These are phyloP conservation scores for Endocalyx cinctus DNA, from an alignment of 2,329 filamentous ascomycete genomes.

Conservation along the genomic window DNA sequence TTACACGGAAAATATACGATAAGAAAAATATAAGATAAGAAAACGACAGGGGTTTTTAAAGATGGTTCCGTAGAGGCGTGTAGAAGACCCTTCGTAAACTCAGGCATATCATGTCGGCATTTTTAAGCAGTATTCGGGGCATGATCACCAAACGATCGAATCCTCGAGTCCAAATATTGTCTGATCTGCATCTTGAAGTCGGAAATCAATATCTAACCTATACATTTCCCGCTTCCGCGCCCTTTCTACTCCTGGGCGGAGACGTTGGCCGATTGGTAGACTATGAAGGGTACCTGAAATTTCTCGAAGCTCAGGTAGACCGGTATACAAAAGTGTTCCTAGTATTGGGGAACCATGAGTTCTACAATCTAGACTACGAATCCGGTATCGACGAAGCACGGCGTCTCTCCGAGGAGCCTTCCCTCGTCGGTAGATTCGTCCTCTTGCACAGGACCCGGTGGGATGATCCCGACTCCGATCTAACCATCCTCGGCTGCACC, in stretches of 20 bases:
- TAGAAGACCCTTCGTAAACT: too few species aligned
- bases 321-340: constrained; percentile 42
- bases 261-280: constrained; percentile 47
- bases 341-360: constrained; percentile 52
- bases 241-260: constrained; percentile 42
- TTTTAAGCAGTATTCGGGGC: too few species aligned
- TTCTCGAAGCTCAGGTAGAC: constrained; percentile 36
- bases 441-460: constrained; percentile 40
- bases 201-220: constrained; percentile 38
- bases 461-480: constrained; percentile 32
- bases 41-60: too few species aligned
- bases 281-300: constrained; percentile 39
- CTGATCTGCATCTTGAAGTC: constrained; percentile 47
- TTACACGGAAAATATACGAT: too few species aligned
- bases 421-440: constrained; percentile 32
- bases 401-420: constrained; percentile 33
- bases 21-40: too few species aligned
- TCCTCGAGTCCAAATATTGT: constrained; percentile 32
- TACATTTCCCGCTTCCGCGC: constrained; percentile 34
- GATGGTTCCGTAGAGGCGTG: too few species aligned
- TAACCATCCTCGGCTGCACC: constrained; percentile 54
- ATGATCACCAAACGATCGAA: too few species aligned
- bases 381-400: constrained; percentile 32
- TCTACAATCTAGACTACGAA: constrained; percentile 39
- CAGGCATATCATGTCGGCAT: too few species aligned